Evolutionary conservation across 139 green algal genomes (phyloP), one percentile per base, ranked within the genome.

Genomic region (Choricystis sp.): DNA sequence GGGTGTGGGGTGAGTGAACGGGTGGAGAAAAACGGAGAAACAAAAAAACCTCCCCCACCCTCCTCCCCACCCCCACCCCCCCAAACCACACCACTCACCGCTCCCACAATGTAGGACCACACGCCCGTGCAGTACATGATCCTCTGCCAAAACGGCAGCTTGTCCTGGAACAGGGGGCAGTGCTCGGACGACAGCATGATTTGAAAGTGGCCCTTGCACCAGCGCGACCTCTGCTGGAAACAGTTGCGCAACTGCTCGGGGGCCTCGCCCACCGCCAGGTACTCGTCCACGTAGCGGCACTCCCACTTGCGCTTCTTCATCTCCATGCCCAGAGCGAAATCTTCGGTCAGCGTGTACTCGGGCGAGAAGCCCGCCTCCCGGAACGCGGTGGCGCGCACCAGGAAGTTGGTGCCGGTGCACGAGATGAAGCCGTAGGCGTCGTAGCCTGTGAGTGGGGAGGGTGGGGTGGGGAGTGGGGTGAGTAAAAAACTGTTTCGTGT

Each of bases 181-280:
- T 65, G 64, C 59, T 68, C 40, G 40, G 40, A 60, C 60, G 63
- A 71, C 56, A 75, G 56, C 40, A 70, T 60, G 49, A 75, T 71
- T 70, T 87, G 81, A 68, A 85, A 85, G 69, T 88, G 81, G 4
- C 84, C 84, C 72, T 92, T 92, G 77, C 76, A 81, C 85, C 85
- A 92, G 60, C 85, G 81, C 2, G 83, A 89, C 56, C 85, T 74
- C 73, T 92, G 85, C 61, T 86, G 81, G 79, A 88, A 92, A 72
- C 83, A 84, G 62, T 92, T 88, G 52, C 85, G 79, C 26, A 87
- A 78, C 64, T 92, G 81, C 49, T 89, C 83, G 29, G 85, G 85
- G 3, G 85, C 85, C 77, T 90, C 82, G 27, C 82, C 82, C 49
- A 86, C 75, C 25, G 81, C 83, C 66, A 89, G 73, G 67, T 90